phyloP scores from a whole-genome alignment of 805 yeast genomes.

The Zygosaccharomyces rouxii region DNA sequence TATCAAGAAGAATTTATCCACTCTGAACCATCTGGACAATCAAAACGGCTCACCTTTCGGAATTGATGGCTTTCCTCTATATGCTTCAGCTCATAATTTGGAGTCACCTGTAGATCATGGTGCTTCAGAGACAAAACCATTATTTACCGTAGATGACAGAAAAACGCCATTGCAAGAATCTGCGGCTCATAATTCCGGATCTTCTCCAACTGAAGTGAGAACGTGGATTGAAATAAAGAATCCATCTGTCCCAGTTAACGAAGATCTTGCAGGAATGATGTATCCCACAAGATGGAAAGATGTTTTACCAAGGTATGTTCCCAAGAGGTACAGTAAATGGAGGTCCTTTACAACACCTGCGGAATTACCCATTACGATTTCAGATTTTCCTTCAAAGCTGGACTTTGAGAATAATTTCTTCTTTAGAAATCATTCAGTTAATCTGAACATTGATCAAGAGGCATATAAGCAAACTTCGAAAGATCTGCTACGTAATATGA shows the following conservation, averaged over 20 bases:
- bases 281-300: constrained; percentile 88
- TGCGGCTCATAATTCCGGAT: neutral
- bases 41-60: constrained; percentile 2
- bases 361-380: constrained; percentile 76
- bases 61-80: constrained; percentile 8
- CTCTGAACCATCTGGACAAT: constrained; percentile 2
- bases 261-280: constrained; percentile 50
- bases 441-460: constrained; percentile 56
- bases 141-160: constrained; percentile 4
- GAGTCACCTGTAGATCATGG: constrained; percentile 13
- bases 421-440: constrained; percentile 77
- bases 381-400: constrained; percentile 64
- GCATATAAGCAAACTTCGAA: constrained; percentile 44
- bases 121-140: constrained; percentile 3
- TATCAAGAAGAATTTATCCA: constrained; percentile 13
- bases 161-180: neutral
- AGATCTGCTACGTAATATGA: constrained; percentile 79
- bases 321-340: constrained; percentile 78
- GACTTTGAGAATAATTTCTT: constrained; percentile 72
- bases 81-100: constrained; percentile 12
- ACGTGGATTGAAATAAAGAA: constrained; percentile 64
- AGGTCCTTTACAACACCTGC: constrained; percentile 91
- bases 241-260: constrained; percentile 66
- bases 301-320: constrained; percentile 73
- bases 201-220: constrained; percentile 14